Base-by-base conservation (phyloP, 1,284 basidiomycete genomes). In the Coniferiporia weirii region DNA sequence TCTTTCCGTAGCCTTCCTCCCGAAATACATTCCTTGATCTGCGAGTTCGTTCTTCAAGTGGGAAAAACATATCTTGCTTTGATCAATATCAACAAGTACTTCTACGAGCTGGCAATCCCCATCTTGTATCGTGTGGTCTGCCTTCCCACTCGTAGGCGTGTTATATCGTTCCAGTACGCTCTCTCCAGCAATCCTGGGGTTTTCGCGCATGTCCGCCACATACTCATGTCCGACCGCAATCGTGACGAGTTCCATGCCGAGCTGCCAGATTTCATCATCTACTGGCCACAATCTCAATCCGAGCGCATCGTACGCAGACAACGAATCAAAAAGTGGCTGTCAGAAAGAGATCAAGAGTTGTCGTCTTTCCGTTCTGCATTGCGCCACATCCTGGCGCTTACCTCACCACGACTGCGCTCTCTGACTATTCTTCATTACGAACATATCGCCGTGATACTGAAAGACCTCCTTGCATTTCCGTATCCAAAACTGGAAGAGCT, bases 351-450 rank as follows among this genome's bases (percentile, higher is more conserved):
- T 36, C 55, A 62, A 43, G 61, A 62, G 19, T 54, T 62, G 4
- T 5, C 43, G n/a, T 36, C 57, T 1, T 62, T 59, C 52, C 57
- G 61, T 15, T 32, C 54, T 32, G 45, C 61, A 10, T 47, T 62
- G 20, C 61, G 54, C 52, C 32, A 59, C 44, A 56, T 62, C 27
- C 61, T 62, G 12, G 27, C 40, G 15, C 50, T 59, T 9, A 46
- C 53, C 17, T 59, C 61, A 4, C 48, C 40, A 13, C 57, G 34
- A 19, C 61, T 62, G 12, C 35, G 34, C n/a, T 59, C 61, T n/a
- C 43, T 62, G 27, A 62, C 61, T 13, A 57, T 62, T 19, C 56
- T 59, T 22, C 61, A 59, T 49, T 62, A 62, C 44, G 61, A 62
- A 48, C 57, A 62, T 36, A 59, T 45, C 27, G 56, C 59, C 45